phyloP scores from a whole-genome alignment of 345 rosid genomes.

The Moricandia moricandioides region DNA sequence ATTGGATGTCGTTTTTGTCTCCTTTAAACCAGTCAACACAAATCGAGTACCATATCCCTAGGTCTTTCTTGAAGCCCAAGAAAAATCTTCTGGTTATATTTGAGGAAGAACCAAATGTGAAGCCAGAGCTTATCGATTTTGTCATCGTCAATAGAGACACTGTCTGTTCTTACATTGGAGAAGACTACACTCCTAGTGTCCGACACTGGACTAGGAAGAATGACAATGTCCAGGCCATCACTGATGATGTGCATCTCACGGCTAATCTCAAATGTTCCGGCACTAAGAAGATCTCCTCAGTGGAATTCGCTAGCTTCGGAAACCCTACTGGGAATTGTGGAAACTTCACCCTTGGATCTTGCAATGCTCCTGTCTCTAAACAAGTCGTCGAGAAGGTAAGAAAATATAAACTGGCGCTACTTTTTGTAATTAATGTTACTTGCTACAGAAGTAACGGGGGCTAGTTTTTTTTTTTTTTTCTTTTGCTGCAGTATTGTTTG shows the following conservation, averaged over 20 bases:
- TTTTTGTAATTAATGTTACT: neutral
- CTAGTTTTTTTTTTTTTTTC: neutral
- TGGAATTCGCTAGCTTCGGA: slow-evolving; percentile 85
- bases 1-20: slow-evolving; percentile 74
- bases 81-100: slow-evolving; percentile 64
- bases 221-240: slow-evolving; percentile 29
- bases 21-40: slow-evolving; percentile 73
- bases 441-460: neutral
- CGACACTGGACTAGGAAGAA: slow-evolving; percentile 50
- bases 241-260: slow-evolving; percentile 41
- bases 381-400: slow-evolving; percentile 63
- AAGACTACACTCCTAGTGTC: slow-evolving; percentile 57
- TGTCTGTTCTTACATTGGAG: slow-evolving; percentile 63
- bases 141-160: slow-evolving; percentile 60
- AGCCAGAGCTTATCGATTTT: slow-evolving; percentile 53
- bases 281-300: slow-evolving; percentile 45
- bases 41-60: slow-evolving; percentile 82
- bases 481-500: slow-evolving; percentile 52
- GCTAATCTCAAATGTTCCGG: slow-evolving; percentile 54
- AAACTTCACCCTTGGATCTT: slow-evolving; percentile 45
- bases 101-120: slow-evolving; percentile 61
- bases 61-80: slow-evolving; percentile 62
- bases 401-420: neutral
- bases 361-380: slow-evolving; percentile 50
- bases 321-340: slow-evolving; percentile 78